Evolutionary conservation across 2,329 filamentous ascomycete genomes (phyloP).

Genomic region (Pestalotiopsis sp.): DNA sequence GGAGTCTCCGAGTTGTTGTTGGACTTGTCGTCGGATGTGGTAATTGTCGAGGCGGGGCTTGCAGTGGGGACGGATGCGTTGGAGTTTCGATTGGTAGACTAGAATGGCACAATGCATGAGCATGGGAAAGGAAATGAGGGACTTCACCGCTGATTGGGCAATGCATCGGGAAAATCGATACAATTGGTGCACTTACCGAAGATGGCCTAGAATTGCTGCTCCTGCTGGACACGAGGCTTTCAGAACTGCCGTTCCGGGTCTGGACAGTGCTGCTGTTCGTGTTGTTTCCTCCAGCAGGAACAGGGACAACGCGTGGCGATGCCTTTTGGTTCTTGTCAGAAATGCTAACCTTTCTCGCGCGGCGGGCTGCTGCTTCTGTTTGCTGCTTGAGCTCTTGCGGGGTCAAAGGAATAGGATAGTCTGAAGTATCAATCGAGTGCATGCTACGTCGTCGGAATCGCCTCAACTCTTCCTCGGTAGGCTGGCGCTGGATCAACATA

Average conservation of each 20-base stretch:
- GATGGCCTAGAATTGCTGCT: constrained; percentile 63
- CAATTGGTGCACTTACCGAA: constrained; percentile 59
- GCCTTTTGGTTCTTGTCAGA: constrained; percentile 44
- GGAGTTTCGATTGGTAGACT: constrained; percentile 63
- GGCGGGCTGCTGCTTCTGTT: constrained; percentile 37
- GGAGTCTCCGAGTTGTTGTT: constrained; percentile 54
- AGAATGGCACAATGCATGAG: constrained; percentile 31
- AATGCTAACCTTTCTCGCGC: constrained; percentile 30
- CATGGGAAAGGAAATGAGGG: constrained; percentile 48
- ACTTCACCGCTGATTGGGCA: constrained; percentile 46
- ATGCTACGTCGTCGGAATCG: constrained; percentile 83
- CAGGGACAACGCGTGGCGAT: constrained; percentile 33
- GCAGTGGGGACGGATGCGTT: constrained; percentile 51
- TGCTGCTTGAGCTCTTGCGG: constrained; percentile 38
- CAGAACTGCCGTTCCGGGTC: constrained; percentile 61
- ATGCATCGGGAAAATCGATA: constrained; percentile 27
- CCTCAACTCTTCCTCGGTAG: constrained; percentile 68
- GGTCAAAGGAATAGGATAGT: constrained; percentile 41
- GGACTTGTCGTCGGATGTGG: constrained; percentile 44
- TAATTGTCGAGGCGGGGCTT: constrained; percentile 53
- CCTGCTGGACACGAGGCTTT: constrained; percentile 63
- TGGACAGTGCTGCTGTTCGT: constrained; percentile 24
- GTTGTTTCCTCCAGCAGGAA: constrained; percentile 34
- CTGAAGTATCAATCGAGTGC: constrained; percentile 61
- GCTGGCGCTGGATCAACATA: constrained; percentile 61